Percentiles rank a stretch among this genome's conserved stretches.
phyloP scores from a whole-genome alignment of 306 rosid genomes.

The Citrullus colocynthis region DNA sequence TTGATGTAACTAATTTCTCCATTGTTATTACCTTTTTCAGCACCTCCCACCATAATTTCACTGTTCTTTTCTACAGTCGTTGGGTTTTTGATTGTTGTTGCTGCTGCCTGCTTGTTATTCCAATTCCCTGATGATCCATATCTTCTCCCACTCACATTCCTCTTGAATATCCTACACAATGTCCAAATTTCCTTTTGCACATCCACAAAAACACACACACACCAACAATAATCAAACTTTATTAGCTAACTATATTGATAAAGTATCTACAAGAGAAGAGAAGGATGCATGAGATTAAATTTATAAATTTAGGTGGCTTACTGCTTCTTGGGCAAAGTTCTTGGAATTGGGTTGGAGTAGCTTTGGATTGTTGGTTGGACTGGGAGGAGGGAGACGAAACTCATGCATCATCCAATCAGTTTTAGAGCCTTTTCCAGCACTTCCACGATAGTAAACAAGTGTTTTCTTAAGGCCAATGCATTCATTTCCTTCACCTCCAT shows the following conservation, averaged over 20 bases:
- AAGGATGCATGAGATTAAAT: no score
- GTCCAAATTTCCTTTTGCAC: conserved; percentile 84
- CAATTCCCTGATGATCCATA: conserved; percentile 24
- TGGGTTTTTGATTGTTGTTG: conserved; percentile 17
- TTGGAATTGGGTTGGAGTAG: not conserved
- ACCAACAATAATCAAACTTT: no score
- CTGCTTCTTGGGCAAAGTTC: conserved; percentile 40
- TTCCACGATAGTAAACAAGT: conserved; percentile 71
- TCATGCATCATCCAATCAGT: conserved; percentile 99
- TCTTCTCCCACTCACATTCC: conserved; percentile 44
- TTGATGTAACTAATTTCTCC: not conserved
- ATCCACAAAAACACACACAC: no score
- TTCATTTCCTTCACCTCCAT: conserved; percentile 25
- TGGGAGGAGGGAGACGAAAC: conserved; percentile 61
- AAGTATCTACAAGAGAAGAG: no score
- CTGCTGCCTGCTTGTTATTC: conserved; percentile 11
- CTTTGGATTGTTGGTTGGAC: not conserved
- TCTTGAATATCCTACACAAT: conserved; percentile 66
- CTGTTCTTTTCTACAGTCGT: conserved; percentile 7
- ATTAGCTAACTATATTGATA: no score
- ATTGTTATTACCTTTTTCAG: not conserved
- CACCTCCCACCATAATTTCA: not conserved
- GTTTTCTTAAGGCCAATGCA: conserved; percentile 83
- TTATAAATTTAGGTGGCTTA: no score
- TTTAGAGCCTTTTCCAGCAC: conserved; percentile 87